Base-by-base conservation (phyloP, 768 basidiomycete genomes). In the Candolleomyces eurysporus region DNA sequence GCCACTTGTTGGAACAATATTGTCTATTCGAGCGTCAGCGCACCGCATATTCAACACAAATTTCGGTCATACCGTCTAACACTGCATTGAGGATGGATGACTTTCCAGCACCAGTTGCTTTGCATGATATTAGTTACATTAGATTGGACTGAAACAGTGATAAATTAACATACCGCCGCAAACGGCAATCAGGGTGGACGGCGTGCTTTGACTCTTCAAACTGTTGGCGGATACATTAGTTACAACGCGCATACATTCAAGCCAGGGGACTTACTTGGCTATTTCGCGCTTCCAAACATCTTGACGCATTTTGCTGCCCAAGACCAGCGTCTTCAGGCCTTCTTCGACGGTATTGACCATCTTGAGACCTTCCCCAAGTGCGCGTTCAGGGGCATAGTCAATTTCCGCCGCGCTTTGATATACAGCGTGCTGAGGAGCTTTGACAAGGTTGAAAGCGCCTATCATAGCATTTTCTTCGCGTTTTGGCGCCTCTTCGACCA, bases 1-100 rank as follows among this genome's bases (percentile, higher is more conserved):
- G 26, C 86, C 85, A 62, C 83, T 86, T 5, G 86, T 87, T 5
- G 86, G 86, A 14, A 88, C 85, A 53, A 87, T 79, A 62, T 83
- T 85, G 64, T 86, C 85, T 84, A 43, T 22, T 31, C 51, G 26
- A 32, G 57, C 8, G 58, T 63, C 8, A 65, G 55, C 49, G 19
- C 30, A 16, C 21, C 58, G 32, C 53, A 40, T 36, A 55, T 53
- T 21, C 1, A 36, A 58, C 17, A 30, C 10, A 49, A 22, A 52
- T 42, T 22, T 16, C 31, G 4, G 48, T 64, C 69, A 48, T 65
- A 84, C 84, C 84, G 64, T 86, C 84, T 21, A 88, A 73, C 39
- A 88, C 72, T 2, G 86, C 86, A 64, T 87, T 88, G 45, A 87
- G 66, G 40, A 83, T 78, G 1, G 85, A 86, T 0, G 83, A 84